Conservation (phyloP, 2,329 filamentous ascomycete species). For the Berkeleyomyces rouxiae region DNA sequence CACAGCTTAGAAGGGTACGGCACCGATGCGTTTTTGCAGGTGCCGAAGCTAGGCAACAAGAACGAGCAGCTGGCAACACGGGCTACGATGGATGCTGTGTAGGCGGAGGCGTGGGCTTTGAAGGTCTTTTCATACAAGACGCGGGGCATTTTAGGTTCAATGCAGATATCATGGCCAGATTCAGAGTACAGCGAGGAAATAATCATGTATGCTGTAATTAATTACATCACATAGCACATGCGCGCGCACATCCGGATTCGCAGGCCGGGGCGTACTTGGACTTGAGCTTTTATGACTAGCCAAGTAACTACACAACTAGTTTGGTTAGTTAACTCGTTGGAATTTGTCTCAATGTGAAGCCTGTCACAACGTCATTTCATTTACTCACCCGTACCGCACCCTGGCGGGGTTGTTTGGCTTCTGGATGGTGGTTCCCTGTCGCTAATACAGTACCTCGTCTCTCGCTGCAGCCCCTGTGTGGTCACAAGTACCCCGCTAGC, state of each 20-base stretch:
- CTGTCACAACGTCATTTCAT: not conserved
- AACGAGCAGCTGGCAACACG: slow-evolving; percentile 80
- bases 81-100: slow-evolving; percentile 63
- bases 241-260: too few relatives aligned
- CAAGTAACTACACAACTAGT: too few relatives aligned
- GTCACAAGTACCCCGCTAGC: not conserved
- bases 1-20: slow-evolving; percentile 93
- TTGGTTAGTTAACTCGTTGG: not conserved
- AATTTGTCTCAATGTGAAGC: not conserved
- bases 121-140: not conserved
- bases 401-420: not conserved
- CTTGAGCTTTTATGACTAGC: too few relatives aligned
- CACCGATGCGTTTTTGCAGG: slow-evolving; percentile 88
- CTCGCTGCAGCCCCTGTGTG: not conserved
- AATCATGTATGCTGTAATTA: too few relatives aligned
- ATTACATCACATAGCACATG: too few relatives aligned
- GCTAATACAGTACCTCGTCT: not conserved
- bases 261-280: too few relatives aligned
- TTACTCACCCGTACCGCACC: not conserved
- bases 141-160: not conserved
- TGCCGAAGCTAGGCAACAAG: slow-evolving; percentile 92
- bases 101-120: slow-evolving; percentile 17
- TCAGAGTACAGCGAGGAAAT: too few relatives aligned
- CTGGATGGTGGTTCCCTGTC: not conserved
- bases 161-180: too few relatives aligned